Base-by-base conservation (phyloP, 2,329 filamentous ascomycete genomes). In the Leptoxyphium fumago region DNA sequence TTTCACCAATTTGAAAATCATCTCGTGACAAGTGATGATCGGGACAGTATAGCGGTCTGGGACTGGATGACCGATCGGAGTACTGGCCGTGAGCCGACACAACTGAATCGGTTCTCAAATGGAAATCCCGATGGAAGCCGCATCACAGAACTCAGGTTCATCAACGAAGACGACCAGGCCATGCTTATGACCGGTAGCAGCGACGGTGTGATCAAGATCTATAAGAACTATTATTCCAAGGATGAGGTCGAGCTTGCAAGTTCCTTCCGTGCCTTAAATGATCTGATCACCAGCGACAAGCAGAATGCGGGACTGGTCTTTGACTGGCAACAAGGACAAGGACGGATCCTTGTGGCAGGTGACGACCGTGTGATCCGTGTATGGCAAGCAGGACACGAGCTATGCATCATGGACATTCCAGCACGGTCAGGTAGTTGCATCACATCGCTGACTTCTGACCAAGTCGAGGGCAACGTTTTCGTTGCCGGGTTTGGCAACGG, bases 1-100 rank as follows among this genome's bases (percentile, higher is more conserved):
- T 94, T 96, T 62, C 91, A 98, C 64, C 91, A 98, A 60, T 98
- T 95, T 55, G 91, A 98, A 60, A 84, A 95, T 56, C 88, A 96
- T 59, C 74, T 98, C 15, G 85, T 91, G 1, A 86, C 95, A 10
- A 85, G 87, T 10, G 91, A 98, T 63, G 88, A 94, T 55, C 79
- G 83, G 44, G 93, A 98, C 63, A 93, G 81, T 2, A 79, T 96
- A 46, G 77, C 66, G 29, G 65, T 98, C 28, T 96, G 91, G 84
- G 91, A 98, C 62, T 98, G 88, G 83, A 36, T 36, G 32, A 36
- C 32, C 15, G 32, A 36, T 15, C 11, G 32, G 9, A 36, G 32
- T 9, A 15, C 32, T 5, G 32, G 32, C 15, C 80, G 86, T 63
- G 77, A 75, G 44, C 78, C 82, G 51, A 74, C 72, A 41, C 77